phyloP scores from a whole-genome alignment of 805 yeast species.

The Zygoascus biomembranicola region DNA sequence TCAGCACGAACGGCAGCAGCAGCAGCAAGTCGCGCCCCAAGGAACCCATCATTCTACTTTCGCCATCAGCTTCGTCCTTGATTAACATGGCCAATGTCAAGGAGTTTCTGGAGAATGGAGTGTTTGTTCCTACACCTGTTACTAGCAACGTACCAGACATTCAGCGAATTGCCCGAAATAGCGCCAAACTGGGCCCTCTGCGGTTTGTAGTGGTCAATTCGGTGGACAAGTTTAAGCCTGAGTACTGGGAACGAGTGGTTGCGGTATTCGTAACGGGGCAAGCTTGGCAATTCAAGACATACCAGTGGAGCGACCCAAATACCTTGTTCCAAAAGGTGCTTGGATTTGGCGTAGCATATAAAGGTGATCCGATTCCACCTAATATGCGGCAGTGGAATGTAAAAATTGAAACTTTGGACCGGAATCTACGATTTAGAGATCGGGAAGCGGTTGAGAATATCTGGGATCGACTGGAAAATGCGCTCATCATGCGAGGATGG shows the following conservation, averaged over 20 bases:
- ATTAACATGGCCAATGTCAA: conserved; percentile 58
- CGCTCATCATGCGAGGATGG: conserved; percentile 62
- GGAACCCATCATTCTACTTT: conserved; percentile 66
- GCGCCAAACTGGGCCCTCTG: conserved; percentile 50
- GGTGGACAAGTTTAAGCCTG: conserved; percentile 84
- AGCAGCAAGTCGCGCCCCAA: conserved; percentile 16
- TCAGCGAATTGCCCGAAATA: conserved; percentile 46
- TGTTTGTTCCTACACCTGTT: conserved; percentile 43
- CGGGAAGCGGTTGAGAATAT: conserved; percentile 75
- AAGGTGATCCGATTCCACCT: conserved; percentile 72
- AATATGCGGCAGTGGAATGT: conserved; percentile 85
- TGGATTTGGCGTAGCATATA: conserved; percentile 71
- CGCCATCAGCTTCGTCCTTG: conserved; percentile 73
- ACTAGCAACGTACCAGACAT: conserved; percentile 30
- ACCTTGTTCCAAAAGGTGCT: conserved; percentile 71
- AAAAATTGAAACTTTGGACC: conserved; percentile 65
- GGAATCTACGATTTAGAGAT: conserved; percentile 78
- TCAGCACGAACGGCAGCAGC: conserved; percentile 9
- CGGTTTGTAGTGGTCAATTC: conserved; percentile 79
- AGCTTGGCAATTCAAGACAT: conserved; percentile 89
- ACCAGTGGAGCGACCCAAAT: conserved; percentile 76
- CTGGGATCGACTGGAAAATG: conserved; percentile 77
- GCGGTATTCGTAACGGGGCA: conserved; percentile 97
- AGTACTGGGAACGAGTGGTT: conserved; percentile 95
- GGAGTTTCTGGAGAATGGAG: conserved; percentile 65